Evolutionary conservation across 1,284 basidiomycete genomes (phyloP), one percentile per base, ranked within the genome.

Genomic region (Mrakiaceae sp.): DNA sequence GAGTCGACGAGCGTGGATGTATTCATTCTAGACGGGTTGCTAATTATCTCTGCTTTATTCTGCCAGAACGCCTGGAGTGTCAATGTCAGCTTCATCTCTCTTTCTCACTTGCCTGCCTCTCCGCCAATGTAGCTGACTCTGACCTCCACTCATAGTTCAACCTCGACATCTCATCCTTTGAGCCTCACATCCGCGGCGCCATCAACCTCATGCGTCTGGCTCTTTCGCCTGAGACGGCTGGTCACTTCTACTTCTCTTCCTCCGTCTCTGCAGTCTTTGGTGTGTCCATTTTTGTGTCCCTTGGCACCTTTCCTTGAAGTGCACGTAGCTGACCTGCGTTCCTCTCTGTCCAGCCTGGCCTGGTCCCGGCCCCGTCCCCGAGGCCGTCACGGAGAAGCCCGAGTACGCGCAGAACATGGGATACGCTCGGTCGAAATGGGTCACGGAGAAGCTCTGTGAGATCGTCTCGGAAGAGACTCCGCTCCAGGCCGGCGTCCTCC

Each of bases 371-470:
- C 60, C 69, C 14, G 75, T 78, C 3, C 69, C 72, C 2, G 81
- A 83, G 67, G 72, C 72, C 9, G 76, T 81, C 60, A 72, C 75
- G 9, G 67, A 71, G 5, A 68, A 76, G 46, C 75, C 80, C 0
- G 70, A 68, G 1, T 73, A 76, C 46, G 79, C 80, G 0, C 77
- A 77, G 8, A 72, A 73, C 3, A 81, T 83, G 63, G 83, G 83
- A 40, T 85, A 85, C 68, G 83, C 81, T 5, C 71, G 79, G 60
- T 78, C 74, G 62, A 86, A 86, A 70, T 85, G 83, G 83, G 81
- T 84, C 0, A 80, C 79, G 0, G 84, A 86, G 75, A 81, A 81
- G 69, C 64, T 85, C 0, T 81, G 81, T 68, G 76, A 81, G 68
- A 71, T 73, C 51, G 79, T 76, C 46, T 74, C 70, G 43, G 71